Base-by-base conservation (phyloP, 2,329 filamentous ascomycete genomes). In the Hypoxylon sp. region DNA sequence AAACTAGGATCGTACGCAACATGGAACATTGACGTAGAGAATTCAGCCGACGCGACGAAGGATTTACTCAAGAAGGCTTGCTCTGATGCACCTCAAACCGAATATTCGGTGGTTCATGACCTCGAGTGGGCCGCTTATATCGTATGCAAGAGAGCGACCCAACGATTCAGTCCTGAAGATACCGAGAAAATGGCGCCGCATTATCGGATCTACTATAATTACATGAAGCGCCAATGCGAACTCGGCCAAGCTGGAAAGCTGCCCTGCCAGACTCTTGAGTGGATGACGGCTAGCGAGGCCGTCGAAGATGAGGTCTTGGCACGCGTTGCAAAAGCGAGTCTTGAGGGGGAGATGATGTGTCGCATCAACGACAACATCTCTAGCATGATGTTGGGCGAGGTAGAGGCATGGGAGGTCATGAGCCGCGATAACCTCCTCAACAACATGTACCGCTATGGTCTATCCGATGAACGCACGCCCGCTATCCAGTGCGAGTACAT, bases 41-140 rank as follows among this genome's bases (percentile, higher is more conserved):
- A 75, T 59, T 75, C 74, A 9, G 65, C 69, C 6, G 73, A 72
- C 5, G 66, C 70, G 3, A 57, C 73, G 17, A 67, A 53, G 48
- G 68, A 66, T 19, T 39, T 76, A 9, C 52, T 76, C 19, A 66
- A 65, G 13, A 65, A 74, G 19, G 60, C 73, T 22, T 65, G 74
- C 9, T 58, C 66, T 24, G 63, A 64, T 13, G 73, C 73, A 11
- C 71, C 70, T 2, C 72, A 76, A 58, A 63, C 71, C 11, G 73
- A 73, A 5, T 76, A 76, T 55, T 70, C 61, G 14, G 69, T 71
- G 9, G 73, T 76, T 4, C 64, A 72, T 3, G 73, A 76, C 42
- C 69, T 76, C 26, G 74, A 76, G 51, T 76, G 74, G 74, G 74
- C 73, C n/a, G 74, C 74, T 1, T 75, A 75, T 64, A 76, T 76